Conservation (phyloP, 2,329 filamentous ascomycete genomes). For the Fusarium nelsonii region DNA sequence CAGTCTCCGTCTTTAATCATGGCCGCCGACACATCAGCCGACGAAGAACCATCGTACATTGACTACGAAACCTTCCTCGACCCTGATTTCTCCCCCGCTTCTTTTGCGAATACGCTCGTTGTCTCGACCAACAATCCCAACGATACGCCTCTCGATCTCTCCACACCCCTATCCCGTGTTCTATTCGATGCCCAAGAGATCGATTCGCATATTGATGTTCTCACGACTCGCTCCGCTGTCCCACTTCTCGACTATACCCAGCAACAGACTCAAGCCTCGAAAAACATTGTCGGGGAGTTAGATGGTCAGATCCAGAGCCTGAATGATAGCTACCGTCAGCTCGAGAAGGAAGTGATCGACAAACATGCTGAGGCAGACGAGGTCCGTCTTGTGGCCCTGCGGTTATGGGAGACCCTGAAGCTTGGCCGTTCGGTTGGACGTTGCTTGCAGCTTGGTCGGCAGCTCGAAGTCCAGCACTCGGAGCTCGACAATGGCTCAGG, state of each 20-base stretch:
- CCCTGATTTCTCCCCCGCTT: conserved; percentile 81
- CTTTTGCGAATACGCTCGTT: conserved; percentile 90
- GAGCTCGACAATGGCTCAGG: conserved; percentile 63
- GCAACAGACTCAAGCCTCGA: conserved; percentile 78
- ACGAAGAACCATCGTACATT: conserved; percentile 83
- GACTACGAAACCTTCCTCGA: conserved; percentile 94
- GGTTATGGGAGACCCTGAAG: conserved; percentile 83
- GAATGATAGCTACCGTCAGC: conserved; percentile 84
- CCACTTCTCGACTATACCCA: conserved; percentile 84
- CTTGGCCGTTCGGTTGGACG: conserved; percentile 81
- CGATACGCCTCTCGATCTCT: conserved; percentile 91
- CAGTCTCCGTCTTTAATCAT: conserved; percentile 2
- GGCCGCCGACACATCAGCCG: conserved; percentile 27
- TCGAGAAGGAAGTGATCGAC: conserved; percentile 87
- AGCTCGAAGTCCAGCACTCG: conserved; percentile 86
- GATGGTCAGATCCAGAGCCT: conserved; percentile 84
- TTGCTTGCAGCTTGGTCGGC: conserved; percentile 83
- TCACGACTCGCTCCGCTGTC: conserved; percentile 86
- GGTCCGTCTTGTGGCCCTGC: conserved; percentile 79
- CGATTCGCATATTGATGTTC: conserved; percentile 91
- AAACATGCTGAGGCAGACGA: conserved; percentile 89
- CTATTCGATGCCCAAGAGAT: conserved; percentile 98
- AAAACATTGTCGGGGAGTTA: conserved; percentile 78
- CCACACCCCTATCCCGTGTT: conserved; percentile 91
- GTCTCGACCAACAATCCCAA: conserved; percentile 91